Base-by-base conservation (phyloP, 805 yeast genomes). In the Tetrapisispora phaffii region DNA sequence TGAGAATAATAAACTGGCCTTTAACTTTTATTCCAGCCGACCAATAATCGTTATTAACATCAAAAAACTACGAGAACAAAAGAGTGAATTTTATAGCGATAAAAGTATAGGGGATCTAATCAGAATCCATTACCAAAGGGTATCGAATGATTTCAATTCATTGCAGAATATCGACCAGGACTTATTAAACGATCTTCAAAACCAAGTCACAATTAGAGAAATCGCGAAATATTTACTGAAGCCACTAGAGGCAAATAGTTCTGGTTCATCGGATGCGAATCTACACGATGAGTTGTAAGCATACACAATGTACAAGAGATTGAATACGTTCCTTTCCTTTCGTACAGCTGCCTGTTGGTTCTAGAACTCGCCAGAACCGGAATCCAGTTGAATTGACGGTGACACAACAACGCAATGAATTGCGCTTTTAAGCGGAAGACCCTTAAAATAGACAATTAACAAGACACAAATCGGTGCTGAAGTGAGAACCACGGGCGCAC, bases 121-220 rank as follows among this genome's bases (percentile, higher is more conserved):
- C 42, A 78, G 98, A 55, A 74, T 80, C 13, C 96, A 87, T 51
- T 90, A 93, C 63, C 96, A 89, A 58, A 71, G 75, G 40, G 65
- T 93, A 1, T 81, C 95, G 0, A 75, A 78, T 0, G 96, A 88
- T 60, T 83, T 93, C 1, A 71, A 66, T 20, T 88, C 96, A 0
- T 68, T 93, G 46, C 74, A 86, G 10, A 87, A 86, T 56, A 71
- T 89, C 48, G 97, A 88, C 59, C 97, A 90, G 60, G 97, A 93
- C 59, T 72, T 90, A 49, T 88, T 96, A n/a, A 93, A 90, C 63
- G 85, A 85, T 57, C 53, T 89, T 53, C 97, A 93, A 62, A 55
- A 69, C 20, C 61, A 64, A 24, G 62, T 90, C 9, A 38, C 12
- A 8, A 38, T 38, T 5, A 38, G 19, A 28, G 41, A 26, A 19